Base-by-base conservation (phyloP, 164 flowering plant species). In the Litsea cubeba region DNA sequence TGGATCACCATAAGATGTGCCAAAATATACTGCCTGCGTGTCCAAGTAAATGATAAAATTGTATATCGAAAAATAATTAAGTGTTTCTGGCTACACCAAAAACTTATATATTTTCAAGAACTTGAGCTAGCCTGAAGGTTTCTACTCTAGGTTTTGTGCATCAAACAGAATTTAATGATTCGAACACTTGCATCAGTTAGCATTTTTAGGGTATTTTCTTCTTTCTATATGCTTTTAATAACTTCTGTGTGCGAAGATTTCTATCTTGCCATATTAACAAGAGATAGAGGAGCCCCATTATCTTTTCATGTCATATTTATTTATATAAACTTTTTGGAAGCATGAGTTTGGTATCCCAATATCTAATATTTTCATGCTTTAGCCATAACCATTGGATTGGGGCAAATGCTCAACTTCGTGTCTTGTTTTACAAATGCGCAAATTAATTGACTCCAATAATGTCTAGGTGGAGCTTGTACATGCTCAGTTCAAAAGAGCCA, bases 401-500 rank as follows among this genome's bases (percentile, higher is more conserved):
- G 60, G 17, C 17, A 54, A 54, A 54, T 15, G 17, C 12, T 54
- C 20, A 18, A 54, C 60, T 51, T 12, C 24, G 14, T 51, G 30
- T n/a, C 5, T 15, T 28, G 60, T 54, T 14, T 54, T 54, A 15
- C n/a, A 15, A 30, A 71, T 57, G 25, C 62, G 22, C 5, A 8
- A 46, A 54, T 35, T 4, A 24, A 12, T 3, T 6, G 17, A 26
- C 62, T 49, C 22, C n/a, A 68, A 50, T 71, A 73, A 30, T 75
- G 72, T 62, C 68, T 87, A 94, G 98, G 92, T 91, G 83, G 98
- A 91, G 81, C 96, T 94, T 65, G 97, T 94, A 60, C 81, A 87
- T 79, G 74, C 90, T 71, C 98, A 94, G 82, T 91, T 92, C 80
- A 84, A 81, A 87, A 87, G 96, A 84, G 95, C 97, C 64, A 91